Evolutionary conservation across 2,329 filamentous ascomycete species (phyloP).

Genomic region (Byssochlamys sp.): DNA sequence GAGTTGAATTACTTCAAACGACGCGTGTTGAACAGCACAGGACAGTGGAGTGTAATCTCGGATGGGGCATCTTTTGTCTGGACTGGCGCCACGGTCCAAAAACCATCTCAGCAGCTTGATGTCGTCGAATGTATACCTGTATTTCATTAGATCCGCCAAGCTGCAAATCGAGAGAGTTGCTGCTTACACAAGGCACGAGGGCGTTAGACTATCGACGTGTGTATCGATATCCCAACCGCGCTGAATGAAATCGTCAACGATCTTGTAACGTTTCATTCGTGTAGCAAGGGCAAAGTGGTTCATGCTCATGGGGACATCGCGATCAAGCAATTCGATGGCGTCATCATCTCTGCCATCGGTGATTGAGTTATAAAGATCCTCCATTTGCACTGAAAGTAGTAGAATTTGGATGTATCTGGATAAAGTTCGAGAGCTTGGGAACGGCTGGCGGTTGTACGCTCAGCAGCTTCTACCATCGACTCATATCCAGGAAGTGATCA

Average conservation of each 20-base stretch:
- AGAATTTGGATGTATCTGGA: not conserved
- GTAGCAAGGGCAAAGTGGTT: not conserved
- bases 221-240: not conserved
- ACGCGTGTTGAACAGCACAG: too few species aligned
- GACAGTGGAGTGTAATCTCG: not conserved
- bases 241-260: not conserved
- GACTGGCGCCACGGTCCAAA: not conserved
- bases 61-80: not conserved
- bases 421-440: too few species aligned
- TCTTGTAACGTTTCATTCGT: not conserved
- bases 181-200: not conserved
- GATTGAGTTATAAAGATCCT: not conserved
- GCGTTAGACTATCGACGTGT: not conserved
- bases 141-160: not conserved
- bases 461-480: too few species aligned
- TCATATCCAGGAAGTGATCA: too few species aligned
- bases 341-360: not conserved
- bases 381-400: not conserved
- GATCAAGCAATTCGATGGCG: not conserved
- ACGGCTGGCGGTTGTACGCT: too few species aligned
- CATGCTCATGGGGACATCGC: not conserved
- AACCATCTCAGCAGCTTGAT: not conserved
- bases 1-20: not conserved
- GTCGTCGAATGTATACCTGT: not conserved
- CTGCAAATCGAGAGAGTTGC: not conserved